Conservation (phyloP, 176 grass and related monocot species). For the Poa annua region DNA sequence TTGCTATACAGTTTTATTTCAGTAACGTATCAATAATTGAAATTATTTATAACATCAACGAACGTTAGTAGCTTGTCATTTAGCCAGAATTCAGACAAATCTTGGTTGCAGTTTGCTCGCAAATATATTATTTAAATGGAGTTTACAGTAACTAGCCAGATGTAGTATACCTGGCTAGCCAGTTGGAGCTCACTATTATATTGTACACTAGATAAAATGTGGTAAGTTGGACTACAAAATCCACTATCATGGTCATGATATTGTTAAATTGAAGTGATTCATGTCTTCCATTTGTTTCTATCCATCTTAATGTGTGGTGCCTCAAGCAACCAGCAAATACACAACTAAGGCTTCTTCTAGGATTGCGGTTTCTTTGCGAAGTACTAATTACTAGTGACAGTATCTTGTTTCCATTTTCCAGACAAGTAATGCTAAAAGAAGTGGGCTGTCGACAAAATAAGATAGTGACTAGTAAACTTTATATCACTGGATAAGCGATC, state of each 20-base stretch:
- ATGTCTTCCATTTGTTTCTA: background rate
- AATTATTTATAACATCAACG: slow-evolving; percentile 13
- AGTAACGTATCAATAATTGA: background rate
- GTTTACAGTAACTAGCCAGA: background rate
- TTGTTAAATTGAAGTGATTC: background rate
- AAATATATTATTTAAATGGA: slow-evolving; percentile 31
- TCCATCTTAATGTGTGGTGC: background rate
- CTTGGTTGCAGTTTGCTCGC: background rate
- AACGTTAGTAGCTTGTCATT: background rate
- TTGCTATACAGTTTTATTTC: slow-evolving; percentile 21
- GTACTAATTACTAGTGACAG: background rate
- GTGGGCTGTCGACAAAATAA: slow-evolving; percentile 15
- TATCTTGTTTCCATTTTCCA: slow-evolving; percentile 39
- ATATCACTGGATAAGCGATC: slow-evolving; percentile 1
- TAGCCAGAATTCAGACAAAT: slow-evolving; percentile 6
- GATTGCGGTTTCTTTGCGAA: background rate
- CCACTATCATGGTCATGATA: background rate
- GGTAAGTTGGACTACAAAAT: background rate
- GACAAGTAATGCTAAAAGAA: slow-evolving; percentile 17
- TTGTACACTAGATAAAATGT: background rate
- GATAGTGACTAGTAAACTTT: slow-evolving; percentile 12
- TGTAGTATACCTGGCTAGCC: slow-evolving; percentile 24
- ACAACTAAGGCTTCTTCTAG: background rate
- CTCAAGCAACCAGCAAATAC: no score
- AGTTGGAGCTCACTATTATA: slow-evolving; percentile 11